These are phyloP conservation scores for Conringia planisiliqua DNA, from an alignment of 345 rosid genomes.

Conservation along the genomic window DNA sequence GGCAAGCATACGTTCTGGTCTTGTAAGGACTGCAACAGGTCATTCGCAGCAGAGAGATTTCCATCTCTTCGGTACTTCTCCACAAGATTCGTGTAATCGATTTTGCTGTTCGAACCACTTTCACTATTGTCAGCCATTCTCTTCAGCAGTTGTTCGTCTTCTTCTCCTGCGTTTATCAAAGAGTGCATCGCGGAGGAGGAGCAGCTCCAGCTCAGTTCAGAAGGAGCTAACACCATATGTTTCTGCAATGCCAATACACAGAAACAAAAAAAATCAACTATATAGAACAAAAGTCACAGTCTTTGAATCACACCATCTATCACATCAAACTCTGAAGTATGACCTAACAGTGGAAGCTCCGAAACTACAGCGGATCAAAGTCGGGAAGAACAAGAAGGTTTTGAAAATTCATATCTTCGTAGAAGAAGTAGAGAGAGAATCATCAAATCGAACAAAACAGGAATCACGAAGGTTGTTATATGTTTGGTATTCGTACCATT, in stretches of 20 bases:
- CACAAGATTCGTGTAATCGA: slow-evolving; percentile 31
- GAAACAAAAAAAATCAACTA: background rate
- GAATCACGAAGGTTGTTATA: background rate
- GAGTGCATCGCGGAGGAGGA: slow-evolving; percentile 36
- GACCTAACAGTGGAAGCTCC: background rate
- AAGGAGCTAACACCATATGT: slow-evolving; percentile 34
- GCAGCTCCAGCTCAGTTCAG: slow-evolving; percentile 31
- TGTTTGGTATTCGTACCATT: slow-evolving; percentile 10
- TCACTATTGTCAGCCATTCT: slow-evolving; percentile 28
- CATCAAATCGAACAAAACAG: slow-evolving; percentile 2
- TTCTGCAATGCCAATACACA: slow-evolving; percentile 46
- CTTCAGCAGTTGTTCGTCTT: slow-evolving; percentile 19
- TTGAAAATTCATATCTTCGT: no score
- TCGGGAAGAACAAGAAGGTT: no score
- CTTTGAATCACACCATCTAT: background rate
- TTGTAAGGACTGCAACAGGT: slow-evolving; percentile 41
- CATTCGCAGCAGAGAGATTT: slow-evolving; percentile 44
- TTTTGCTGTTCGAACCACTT: slow-evolving; percentile 31
- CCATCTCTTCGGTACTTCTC: slow-evolving; percentile 48
- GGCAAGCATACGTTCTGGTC: slow-evolving; percentile 40
- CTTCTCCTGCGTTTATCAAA: slow-evolving; percentile 35
- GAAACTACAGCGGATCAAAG: no score
- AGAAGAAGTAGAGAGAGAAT: background rate
- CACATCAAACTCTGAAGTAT: background rate
- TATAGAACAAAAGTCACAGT: background rate